Evolutionary conservation across 2,329 filamentous ascomycete species (phyloP).

Genomic region (Apiospora marii): DNA sequence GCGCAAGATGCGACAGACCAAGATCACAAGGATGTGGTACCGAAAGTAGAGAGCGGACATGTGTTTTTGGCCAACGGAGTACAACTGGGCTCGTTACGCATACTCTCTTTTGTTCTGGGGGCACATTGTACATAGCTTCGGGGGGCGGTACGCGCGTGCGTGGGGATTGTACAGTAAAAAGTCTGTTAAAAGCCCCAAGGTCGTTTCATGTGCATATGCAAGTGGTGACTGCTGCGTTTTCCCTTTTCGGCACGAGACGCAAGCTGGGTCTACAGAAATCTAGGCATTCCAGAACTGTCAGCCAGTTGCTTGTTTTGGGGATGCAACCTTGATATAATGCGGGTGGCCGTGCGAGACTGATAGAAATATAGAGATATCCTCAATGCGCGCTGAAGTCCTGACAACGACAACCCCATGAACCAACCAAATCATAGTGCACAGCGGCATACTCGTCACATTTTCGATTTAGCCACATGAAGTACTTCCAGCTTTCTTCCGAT

Average conservation of each 20-base stretch:
- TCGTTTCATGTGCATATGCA: slow-evolving; percentile 15
- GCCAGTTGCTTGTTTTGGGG: background rate
- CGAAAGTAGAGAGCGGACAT: slow-evolving; percentile 54
- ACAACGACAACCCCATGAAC: background rate
- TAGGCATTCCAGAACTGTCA: background rate
- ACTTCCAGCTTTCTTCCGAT: background rate
- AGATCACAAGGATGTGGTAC: slow-evolving; percentile 66
- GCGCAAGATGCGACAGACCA: slow-evolving; percentile 74
- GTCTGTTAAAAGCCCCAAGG: slow-evolving; percentile 16
- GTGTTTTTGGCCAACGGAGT: background rate
- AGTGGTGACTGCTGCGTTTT: background rate
- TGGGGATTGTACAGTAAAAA: slow-evolving; percentile 21
- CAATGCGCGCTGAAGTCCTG: background rate
- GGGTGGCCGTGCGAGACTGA: background rate
- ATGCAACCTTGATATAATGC: background rate
- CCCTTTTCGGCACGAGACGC: background rate
- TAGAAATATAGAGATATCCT: background rate
- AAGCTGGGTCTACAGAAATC: background rate
- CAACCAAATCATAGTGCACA: background rate
- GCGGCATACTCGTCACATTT: background rate
- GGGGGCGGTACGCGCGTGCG: slow-evolving; percentile 10
- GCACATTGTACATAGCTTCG: slow-evolving; percentile 24
- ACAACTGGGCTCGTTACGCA: background rate
- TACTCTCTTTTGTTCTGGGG: slow-evolving; percentile 24
- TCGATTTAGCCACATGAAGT: background rate